phyloP scores from a whole-genome alignment of 495 filamentous ascomycete species.

The Immersiella caudata region DNA sequence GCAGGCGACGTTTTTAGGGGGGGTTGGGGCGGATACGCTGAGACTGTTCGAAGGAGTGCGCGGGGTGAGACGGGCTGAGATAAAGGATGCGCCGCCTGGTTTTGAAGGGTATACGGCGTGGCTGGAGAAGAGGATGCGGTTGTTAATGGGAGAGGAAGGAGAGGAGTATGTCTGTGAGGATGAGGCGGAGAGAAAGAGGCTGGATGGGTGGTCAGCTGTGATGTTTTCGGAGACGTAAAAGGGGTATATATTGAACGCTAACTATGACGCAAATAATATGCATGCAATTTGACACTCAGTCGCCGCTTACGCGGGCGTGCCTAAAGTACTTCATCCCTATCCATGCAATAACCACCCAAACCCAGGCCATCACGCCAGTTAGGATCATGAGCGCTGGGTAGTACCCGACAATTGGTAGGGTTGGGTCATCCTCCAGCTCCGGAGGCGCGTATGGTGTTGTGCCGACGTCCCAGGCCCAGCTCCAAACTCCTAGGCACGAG shows the following conservation, averaged over 20 bases:
- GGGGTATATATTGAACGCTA: background rate
- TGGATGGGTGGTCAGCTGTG: background rate
- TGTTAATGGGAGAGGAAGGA: background rate
- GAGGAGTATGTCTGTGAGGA: slow-evolving; percentile 6
- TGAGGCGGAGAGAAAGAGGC: slow-evolving; percentile 1
- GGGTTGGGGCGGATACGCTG: slow-evolving; percentile 42
- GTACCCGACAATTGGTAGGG: slow-evolving; percentile 92
- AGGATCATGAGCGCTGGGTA: slow-evolving; percentile 93
- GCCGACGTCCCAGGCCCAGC: slow-evolving; percentile 99
- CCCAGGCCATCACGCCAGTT: slow-evolving; percentile 96
- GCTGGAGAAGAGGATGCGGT: slow-evolving; percentile 51
- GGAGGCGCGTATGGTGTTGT: slow-evolving; percentile 92
- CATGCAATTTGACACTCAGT: slow-evolving; percentile 30
- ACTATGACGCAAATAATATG: background rate
- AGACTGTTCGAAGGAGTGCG: slow-evolving; percentile 53
- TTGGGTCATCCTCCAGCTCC: slow-evolving; percentile 89
- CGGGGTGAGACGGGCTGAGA: slow-evolving; percentile 46
- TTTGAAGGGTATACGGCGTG: slow-evolving; percentile 49
- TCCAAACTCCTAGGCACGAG: slow-evolving; percentile 95
- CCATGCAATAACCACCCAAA: slow-evolving; percentile 97
- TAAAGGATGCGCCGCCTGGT: slow-evolving; percentile 46
- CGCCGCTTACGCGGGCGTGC: slow-evolving; percentile 81
- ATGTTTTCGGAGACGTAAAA: background rate
- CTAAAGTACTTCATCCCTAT: slow-evolving; percentile 99
- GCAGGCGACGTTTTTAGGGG: slow-evolving; percentile 48